These are phyloP conservation scores for Malassezia slooffiae DNA, from an alignment of 1,284 basidiomycete genomes.

Conservation along the genomic window DNA sequence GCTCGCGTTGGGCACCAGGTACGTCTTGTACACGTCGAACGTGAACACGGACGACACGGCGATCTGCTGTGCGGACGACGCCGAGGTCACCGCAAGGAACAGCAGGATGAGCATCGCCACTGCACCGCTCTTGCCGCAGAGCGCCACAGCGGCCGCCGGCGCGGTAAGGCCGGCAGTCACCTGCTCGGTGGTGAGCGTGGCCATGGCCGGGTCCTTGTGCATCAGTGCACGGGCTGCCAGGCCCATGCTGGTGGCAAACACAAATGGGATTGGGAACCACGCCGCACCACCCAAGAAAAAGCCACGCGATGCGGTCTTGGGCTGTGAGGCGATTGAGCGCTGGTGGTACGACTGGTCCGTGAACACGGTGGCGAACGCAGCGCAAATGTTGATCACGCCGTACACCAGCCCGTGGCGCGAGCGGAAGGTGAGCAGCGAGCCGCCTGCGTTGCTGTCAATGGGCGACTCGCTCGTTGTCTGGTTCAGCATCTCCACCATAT, in stretches of 20 bases:
- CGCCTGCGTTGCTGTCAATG: no score
- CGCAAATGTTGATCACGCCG: conserved; percentile 65
- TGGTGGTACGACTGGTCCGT: conserved; percentile 58
- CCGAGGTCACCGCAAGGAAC: conserved; percentile 57
- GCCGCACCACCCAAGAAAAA: conserved; percentile 70
- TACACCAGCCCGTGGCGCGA: conserved; percentile 72
- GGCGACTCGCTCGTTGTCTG: conserved; percentile 45
- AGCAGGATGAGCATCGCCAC: conserved; percentile 67
- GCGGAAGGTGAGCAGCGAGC: conserved; percentile 60
- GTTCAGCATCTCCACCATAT: conserved; percentile 51
- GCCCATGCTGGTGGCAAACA: conserved; percentile 55
- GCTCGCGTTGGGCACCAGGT: conserved; percentile 56
- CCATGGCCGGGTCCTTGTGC: conserved; percentile 24
- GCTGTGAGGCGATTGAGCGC: conserved; percentile 71
- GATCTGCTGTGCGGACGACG: conserved; percentile 76
- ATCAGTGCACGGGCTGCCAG: conserved; percentile 49
- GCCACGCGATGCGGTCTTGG: conserved; percentile 70
- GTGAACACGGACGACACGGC: conserved; percentile 56
- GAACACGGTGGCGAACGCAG: conserved; percentile 52
- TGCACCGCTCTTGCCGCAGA: conserved; percentile 59
- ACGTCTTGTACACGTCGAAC: conserved; percentile 58
- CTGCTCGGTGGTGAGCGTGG: conserved; percentile 4
- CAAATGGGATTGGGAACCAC: conserved; percentile 57
- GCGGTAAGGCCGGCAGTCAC: conserved; percentile 31
- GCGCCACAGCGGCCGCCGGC: conserved; percentile 55